Evolutionary conservation across 352 stramenopile species (phyloP).

Genomic region (Halophytophthora polymorphica): DNA sequence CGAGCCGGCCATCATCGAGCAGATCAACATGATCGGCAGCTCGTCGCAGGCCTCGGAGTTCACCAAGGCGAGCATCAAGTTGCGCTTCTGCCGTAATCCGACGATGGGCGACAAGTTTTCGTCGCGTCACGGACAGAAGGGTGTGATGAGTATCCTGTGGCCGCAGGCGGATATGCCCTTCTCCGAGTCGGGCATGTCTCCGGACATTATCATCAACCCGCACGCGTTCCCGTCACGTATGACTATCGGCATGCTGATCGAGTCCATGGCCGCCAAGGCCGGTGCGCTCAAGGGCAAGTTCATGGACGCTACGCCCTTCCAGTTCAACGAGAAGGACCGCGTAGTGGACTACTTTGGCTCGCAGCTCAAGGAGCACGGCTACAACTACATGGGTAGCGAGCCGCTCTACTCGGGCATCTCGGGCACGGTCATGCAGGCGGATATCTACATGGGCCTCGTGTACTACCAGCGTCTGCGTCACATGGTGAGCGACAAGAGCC

Average conservation of each 20-base stretch:
- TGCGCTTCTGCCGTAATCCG: slow-evolving; percentile 98
- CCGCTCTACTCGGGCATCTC: slow-evolving; percentile 98
- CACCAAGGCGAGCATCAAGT: slow-evolving; percentile 92
- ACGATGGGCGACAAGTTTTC: slow-evolving; percentile 99
- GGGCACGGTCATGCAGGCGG: slow-evolving; percentile 97
- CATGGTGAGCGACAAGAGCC: slow-evolving; percentile 99
- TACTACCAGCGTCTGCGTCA: slow-evolving; percentile 99
- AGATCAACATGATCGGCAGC: slow-evolving; percentile 85
- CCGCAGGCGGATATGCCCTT: slow-evolving; percentile 99
- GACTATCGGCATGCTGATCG: slow-evolving; percentile 95
- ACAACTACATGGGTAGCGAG: slow-evolving; percentile 99
- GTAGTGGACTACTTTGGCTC: slow-evolving; percentile 99
- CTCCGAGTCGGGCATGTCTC: slow-evolving; percentile 97
- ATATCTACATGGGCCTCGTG: slow-evolving; percentile 99
- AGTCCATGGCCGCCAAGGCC: slow-evolving; percentile 99
- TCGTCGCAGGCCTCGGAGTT: slow-evolving; percentile 69
- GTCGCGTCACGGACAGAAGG: slow-evolving; percentile 99
- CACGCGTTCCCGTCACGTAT: slow-evolving; percentile 98
- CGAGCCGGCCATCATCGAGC: slow-evolving; percentile 97
- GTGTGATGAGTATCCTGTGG: slow-evolving; percentile 99
- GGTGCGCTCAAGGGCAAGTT: slow-evolving; percentile 97
- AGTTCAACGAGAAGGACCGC: slow-evolving; percentile 98
- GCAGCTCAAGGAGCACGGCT: slow-evolving; percentile 95
- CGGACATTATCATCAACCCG: slow-evolving; percentile 99
- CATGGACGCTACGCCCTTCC: slow-evolving; percentile 99